These are phyloP conservation scores for Phytopythium montanum DNA, from an alignment of 352 stramenopile species.

Conservation along the genomic window DNA sequence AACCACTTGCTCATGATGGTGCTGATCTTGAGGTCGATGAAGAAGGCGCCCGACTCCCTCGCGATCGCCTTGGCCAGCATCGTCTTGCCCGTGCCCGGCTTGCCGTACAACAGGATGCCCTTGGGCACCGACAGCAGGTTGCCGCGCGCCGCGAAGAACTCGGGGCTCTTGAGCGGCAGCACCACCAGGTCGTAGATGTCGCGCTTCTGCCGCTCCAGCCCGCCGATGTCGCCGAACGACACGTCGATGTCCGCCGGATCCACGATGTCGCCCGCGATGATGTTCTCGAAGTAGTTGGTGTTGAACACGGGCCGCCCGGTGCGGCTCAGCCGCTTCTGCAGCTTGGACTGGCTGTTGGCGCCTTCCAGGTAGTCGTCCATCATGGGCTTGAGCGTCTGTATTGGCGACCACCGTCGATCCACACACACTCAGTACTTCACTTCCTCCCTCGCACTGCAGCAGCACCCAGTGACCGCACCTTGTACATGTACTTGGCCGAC, in stretches of 20 bases:
- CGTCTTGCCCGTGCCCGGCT: slow-evolving; percentile 88
- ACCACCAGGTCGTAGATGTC: slow-evolving; percentile 97
- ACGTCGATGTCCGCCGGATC: slow-evolving; percentile 91
- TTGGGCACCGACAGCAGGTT: slow-evolving; percentile 88
- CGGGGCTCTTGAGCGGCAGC: slow-evolving; percentile 87
- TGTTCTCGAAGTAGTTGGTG: slow-evolving; percentile 86
- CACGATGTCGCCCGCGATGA: slow-evolving; percentile 94
- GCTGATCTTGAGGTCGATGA: slow-evolving; percentile 88
- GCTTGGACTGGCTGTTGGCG: slow-evolving; percentile 57
- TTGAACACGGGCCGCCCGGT: slow-evolving; percentile 64
- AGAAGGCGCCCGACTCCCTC: slow-evolving; percentile 90
- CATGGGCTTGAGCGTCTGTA: slow-evolving; percentile 74
- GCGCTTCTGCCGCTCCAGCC: slow-evolving; percentile 94
- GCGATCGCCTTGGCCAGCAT: too few species aligned
- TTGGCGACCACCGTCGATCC: too few species aligned
- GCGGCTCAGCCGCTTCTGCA: slow-evolving; percentile 67
- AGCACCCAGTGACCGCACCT: slow-evolving; percentile 28
- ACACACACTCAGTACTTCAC: neutral
- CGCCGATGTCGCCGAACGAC: slow-evolving; percentile 94
- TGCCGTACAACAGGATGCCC: slow-evolving; percentile 81
- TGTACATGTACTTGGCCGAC: slow-evolving; percentile 82
- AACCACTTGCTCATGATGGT: slow-evolving; percentile 93
- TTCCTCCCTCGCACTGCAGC: neutral
- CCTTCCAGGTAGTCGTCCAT: slow-evolving; percentile 75
- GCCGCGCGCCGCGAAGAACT: slow-evolving; percentile 89